These are phyloP conservation scores for Hamigera avellanea DNA, from an alignment of 495 filamentous ascomycete species.

Conservation along the genomic window DNA sequence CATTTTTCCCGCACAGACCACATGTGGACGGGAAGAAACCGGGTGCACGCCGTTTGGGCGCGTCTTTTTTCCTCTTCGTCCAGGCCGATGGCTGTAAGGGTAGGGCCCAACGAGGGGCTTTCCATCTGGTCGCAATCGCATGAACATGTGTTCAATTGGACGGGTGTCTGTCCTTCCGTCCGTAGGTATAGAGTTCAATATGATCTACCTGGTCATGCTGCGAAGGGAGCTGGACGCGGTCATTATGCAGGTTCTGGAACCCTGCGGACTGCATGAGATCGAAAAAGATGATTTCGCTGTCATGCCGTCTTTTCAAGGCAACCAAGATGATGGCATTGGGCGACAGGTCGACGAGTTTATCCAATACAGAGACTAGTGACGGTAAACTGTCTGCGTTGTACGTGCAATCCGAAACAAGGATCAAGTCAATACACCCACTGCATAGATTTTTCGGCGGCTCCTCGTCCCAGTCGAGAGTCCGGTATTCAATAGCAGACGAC, in stretches of 20 bases:
- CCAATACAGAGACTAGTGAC: conserved; percentile 59
- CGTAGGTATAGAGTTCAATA: conserved; percentile 49
- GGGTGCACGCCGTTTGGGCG: too few relatives aligned
- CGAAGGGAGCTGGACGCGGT: conserved; percentile 42
- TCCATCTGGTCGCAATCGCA: too few relatives aligned
- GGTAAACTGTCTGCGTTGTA: conserved; percentile 82
- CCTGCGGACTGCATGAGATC: conserved; percentile 53
- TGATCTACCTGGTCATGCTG: conserved; percentile 44
- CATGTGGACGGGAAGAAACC: too few relatives aligned
- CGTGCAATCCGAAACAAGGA: conserved; percentile 85
- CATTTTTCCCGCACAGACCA: too few relatives aligned
- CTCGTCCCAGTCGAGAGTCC: conserved; percentile 67
- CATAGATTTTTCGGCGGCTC: conserved; percentile 25
- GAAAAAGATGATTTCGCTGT: conserved; percentile 71
- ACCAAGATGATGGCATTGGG: conserved; percentile 52
- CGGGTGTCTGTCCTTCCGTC: conserved; percentile 3
- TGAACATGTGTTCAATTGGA: too few relatives aligned
- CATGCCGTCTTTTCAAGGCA: conserved; percentile 76
- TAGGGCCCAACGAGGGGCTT: too few relatives aligned
- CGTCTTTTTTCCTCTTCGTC: too few relatives aligned
- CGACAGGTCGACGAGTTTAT: conserved; percentile 36
- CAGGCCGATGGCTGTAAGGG: too few relatives aligned
- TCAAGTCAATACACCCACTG: conserved; percentile 47
- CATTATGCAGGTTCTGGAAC: conserved; percentile 38
- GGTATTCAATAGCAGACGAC: conserved; percentile 37